Evolutionary conservation across 2,329 filamentous ascomycete species (phyloP), one percentile per base, ranked within the genome.

Genomic region (Alternaria triticimaculans): DNA sequence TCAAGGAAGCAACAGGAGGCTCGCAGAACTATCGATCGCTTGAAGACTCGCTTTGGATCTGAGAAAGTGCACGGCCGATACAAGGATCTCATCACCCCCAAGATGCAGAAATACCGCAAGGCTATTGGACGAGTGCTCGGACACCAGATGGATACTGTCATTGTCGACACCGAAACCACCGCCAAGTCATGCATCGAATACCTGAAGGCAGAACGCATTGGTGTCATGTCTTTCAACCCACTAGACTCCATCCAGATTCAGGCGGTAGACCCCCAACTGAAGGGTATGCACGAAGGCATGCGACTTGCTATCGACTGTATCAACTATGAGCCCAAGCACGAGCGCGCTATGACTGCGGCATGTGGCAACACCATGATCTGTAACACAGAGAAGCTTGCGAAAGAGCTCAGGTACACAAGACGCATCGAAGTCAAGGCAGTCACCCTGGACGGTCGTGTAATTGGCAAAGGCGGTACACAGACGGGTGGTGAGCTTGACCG

Each of bases 161-260:
- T 99, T 53, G 95, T 98, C 10, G 96, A 99, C 73, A 95, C 93
- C 2, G 94, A 98, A 80, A 97, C 96, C 82, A 96, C 92, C 1
- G 96, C 93, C 26, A 90, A 94, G 63, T 94, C 97, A 72, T 99
- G 96, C 78, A 96, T 99, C 60, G 89, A 96, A 71, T 96, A 97
- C 75, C 87, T 99, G 62, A 96, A 96, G 72, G 93, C 97, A 68
- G 93, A 97, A 77, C 90, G 93, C 60, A 90, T 92, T 58, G 88
- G 92, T 7, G 93, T 94, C 62, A 93, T 96, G 81, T 97, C 93
- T 1, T 98, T 99, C 80, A 94, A 98, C 67, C 96, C 96, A 1
- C 86, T 99, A 18, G 96, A 99, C 83, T 97, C 97, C 56, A 97
- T 99, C 79, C 96, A 98, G 76, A 94, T 97, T 76, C 94, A 93